Evolutionary conservation across 257 asterid species (phyloP), one percentile per base, ranked within the genome.

Genomic region (Solanum virginianum): DNA sequence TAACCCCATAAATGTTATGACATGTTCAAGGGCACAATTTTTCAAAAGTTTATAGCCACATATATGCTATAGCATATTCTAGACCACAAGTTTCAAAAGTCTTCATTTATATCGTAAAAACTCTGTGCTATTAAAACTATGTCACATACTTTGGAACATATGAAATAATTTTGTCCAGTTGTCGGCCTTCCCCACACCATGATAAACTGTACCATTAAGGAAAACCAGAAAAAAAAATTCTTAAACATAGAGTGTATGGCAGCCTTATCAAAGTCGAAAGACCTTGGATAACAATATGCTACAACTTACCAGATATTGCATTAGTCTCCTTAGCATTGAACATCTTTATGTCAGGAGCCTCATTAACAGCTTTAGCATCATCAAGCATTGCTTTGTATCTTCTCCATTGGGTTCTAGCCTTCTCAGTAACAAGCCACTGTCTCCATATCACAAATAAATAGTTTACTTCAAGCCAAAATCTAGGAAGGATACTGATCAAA

Each of bases 401-500:
- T 82, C 82, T 88, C 99, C 99, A 96, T 57, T 94, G 98, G 80
- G 81, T 89, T 88, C 87, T 90, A 80, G 99, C 93, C 91, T 88
- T 94, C 90, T 92, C 95, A 26, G 98, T 96, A 87, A 96, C 93
- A 92, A 95, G 89, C 95, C 98, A 94, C 99, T 95, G 91, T 88
- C 45, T 83, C 75, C 90, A 89, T 63, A 80, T 69, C 36, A 83
- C 74, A 77, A 20, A 79, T 55, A 86, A 72, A 71, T 18, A 84
- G 41, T 43, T 68, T 43, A 71, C 53, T 43, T 41, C 55, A 43
- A 70, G 29, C 9, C 80, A 41, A 71, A 45, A 41, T 41, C 80
- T 68, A 36, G 43, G 43, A 26, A 68, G 75, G n/a, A 32, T 68
- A 32, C 77, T 68, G 49, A 68, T 68, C 22, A 68, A 68, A 20